A percentile compares a stretch with the other conserved stretches of the same genome.
Conservation (phyloP, 805 yeast species). For the Cyberlindnera veronae region DNA sequence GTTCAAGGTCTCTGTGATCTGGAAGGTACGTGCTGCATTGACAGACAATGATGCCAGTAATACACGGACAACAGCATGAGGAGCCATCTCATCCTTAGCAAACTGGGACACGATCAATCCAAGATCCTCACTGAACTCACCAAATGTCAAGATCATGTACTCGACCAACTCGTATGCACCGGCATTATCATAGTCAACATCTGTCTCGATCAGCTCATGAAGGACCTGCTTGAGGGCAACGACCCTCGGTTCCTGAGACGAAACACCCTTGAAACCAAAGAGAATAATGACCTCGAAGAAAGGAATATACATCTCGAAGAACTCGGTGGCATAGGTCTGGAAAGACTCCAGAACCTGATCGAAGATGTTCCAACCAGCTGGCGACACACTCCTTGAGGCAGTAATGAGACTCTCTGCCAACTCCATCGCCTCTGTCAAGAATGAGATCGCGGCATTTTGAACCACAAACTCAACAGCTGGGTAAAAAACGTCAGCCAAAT, state of each 20-base stretch:
- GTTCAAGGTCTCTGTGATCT: slow-evolving; percentile 43
- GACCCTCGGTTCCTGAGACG: slow-evolving; percentile 19
- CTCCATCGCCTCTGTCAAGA: slow-evolving; percentile 61
- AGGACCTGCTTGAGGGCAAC: slow-evolving; percentile 14
- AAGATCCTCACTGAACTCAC: slow-evolving; percentile 17
- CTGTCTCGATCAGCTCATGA: slow-evolving; percentile 18
- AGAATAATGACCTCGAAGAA: slow-evolving; percentile 53
- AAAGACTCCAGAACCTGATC: slow-evolving; percentile 48
- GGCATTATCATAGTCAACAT: slow-evolving; percentile 32
- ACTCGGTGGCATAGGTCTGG: slow-evolving; percentile 57
- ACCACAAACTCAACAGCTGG: slow-evolving; percentile 61
- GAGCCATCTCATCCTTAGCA: slow-evolving; percentile 31
- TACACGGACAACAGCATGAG: slow-evolving; percentile 51
- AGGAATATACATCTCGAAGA: slow-evolving; percentile 52
- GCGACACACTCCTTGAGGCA: slow-evolving; percentile 46
- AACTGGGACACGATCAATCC: slow-evolving; percentile 13
- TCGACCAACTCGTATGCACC: slow-evolving; percentile 33
- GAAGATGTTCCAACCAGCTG: slow-evolving; percentile 51
- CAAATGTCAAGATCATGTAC: slow-evolving; percentile 17
- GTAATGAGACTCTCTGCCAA: slow-evolving; percentile 53
- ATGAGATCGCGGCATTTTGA: slow-evolving; percentile 54
- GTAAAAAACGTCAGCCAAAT: slow-evolving; percentile 49
- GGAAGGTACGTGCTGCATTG: slow-evolving; percentile 55
- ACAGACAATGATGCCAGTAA: slow-evolving; percentile 60
- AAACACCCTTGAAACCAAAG: slow-evolving; percentile 41